Conservation (phyloP, 129 eudicot genomes). For the Flaveria bidentis region DNA sequence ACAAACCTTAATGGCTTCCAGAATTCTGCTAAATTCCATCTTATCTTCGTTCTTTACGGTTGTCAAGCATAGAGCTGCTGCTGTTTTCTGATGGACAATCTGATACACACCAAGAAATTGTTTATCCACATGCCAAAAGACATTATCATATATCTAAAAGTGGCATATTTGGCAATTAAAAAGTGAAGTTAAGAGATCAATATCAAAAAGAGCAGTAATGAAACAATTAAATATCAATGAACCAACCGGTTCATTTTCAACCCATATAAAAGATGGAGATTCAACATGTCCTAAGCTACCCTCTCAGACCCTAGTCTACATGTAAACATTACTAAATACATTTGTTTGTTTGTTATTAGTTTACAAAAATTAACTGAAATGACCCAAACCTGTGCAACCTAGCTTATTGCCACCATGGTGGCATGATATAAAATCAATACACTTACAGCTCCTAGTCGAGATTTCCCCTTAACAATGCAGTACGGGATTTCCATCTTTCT, state of each 20-base stretch:
- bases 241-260: no score
- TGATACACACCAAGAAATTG: background rate
- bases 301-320: no score
- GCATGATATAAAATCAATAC: background rate
- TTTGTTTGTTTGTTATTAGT: no score
- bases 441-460: slow-evolving; percentile 4
- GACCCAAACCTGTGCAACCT: background rate
- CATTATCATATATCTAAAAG: no score
- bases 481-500: slow-evolving; percentile 16
- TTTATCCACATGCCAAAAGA: background rate
- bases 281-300: no score
- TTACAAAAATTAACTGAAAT: no score
- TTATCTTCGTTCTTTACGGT: slow-evolving; percentile 49
- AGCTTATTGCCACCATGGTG: background rate
- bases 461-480: slow-evolving; percentile 12
- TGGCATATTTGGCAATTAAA: no score
- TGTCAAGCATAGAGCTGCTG: slow-evolving; percentile 42
- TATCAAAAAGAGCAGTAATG: no score
- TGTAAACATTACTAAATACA: no score
- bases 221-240: no score
- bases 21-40: slow-evolving; percentile 48
- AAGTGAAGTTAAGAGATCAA: no score
- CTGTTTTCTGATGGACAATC: slow-evolving; percentile 49
- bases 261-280: no score
- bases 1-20: slow-evolving; percentile 18